Percentiles rank a stretch among this genome's conserved stretches.
Evolutionary conservation across 768 basidiomycete species (phyloP).

Genomic region (Hydnum rufescens): DNA sequence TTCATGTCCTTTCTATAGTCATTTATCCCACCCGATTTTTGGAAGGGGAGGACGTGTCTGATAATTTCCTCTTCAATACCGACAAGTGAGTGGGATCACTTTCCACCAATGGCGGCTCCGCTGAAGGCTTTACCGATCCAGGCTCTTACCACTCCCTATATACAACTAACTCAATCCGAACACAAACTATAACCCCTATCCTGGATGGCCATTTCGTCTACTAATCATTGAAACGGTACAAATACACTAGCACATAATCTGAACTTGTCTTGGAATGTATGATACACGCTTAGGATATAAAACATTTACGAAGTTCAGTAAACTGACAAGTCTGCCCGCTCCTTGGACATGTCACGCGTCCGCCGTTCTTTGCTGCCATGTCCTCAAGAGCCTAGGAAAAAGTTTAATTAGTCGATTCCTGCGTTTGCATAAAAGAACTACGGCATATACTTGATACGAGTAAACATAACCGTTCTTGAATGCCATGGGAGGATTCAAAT

Average conservation of each 20-base stretch:
- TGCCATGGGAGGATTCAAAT: slow-evolving; percentile 78
- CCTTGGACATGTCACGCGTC: slow-evolving; percentile 67
- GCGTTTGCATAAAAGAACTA: neutral
- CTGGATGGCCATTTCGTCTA: neutral
- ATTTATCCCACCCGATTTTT: slow-evolving; percentile 69
- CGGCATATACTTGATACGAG: slow-evolving; percentile 55
- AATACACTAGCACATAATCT: neutral
- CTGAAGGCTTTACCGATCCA: slow-evolving; percentile 13
- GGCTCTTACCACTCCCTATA: slow-evolving; percentile 54
- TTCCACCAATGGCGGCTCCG: neutral
- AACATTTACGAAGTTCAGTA: slow-evolving; percentile 62
- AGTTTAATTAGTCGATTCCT: neutral
- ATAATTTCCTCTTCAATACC: slow-evolving; percentile 27
- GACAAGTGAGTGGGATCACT: neutral
- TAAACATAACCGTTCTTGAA: slow-evolving; percentile 87
- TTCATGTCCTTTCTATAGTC: slow-evolving; percentile 27
- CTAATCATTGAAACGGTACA: too few relatives aligned
- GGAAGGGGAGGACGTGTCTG: slow-evolving; percentile 78
- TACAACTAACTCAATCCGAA: too few relatives aligned
- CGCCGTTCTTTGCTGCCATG: slow-evolving; percentile 65
- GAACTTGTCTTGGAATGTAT: neutral
- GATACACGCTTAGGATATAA: slow-evolving; percentile 41
- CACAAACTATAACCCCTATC: too few relatives aligned
- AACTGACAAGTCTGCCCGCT: slow-evolving; percentile 47
- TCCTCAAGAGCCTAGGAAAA: slow-evolving; percentile 70